Base-by-base conservation (phyloP, 441 rosid species). In the Croton setiger region DNA sequence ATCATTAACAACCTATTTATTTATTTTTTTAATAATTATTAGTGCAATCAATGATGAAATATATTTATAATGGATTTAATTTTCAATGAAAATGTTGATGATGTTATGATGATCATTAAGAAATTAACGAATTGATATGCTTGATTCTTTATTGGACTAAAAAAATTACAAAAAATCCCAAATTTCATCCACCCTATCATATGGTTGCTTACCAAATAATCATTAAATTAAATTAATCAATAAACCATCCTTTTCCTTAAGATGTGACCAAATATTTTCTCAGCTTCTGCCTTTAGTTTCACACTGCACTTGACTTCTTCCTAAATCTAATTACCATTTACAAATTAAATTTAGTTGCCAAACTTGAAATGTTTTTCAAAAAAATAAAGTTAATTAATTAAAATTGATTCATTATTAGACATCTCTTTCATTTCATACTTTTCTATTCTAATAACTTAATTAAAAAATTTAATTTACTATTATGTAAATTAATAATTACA, bases 11-110 rank as follows among this genome's bases (percentile, higher is more conserved):
- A 41, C 17, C 55, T 73, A 37, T 14, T 62, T 0, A 4, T 51
- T 33, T 31, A 21, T 63, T 35, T 36, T n/a, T 20, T 10, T 57
- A 3, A 7, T 45, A 66, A 23, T 35, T 35, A 20, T 60, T 59
- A 64, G 21, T 68, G 61, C 47, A n/a, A 55, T 55, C 63, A 49
- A 70, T 74, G 44, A 73, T 56, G 63, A 36, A 67, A 23, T n/a
- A 33, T 37, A 20, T 65, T 62, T 2, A 45, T 7, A 65, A 45
- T 47, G 68, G 65, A 61, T 62, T 70, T 20, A 36, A 37, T 41
- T 63, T 58, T 53, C 63, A 78, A 70, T 67, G 23, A 70, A 66
- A 56, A 55, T 63, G 73, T 67, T 77, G 77, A 72, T 74, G 70
- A 72, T 69, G 68, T 31, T 45, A 68, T 75, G 63, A 72, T 74